phyloP scores from a whole-genome alignment of 805 yeast genomes.

The Nakazawaea peltata region DNA sequence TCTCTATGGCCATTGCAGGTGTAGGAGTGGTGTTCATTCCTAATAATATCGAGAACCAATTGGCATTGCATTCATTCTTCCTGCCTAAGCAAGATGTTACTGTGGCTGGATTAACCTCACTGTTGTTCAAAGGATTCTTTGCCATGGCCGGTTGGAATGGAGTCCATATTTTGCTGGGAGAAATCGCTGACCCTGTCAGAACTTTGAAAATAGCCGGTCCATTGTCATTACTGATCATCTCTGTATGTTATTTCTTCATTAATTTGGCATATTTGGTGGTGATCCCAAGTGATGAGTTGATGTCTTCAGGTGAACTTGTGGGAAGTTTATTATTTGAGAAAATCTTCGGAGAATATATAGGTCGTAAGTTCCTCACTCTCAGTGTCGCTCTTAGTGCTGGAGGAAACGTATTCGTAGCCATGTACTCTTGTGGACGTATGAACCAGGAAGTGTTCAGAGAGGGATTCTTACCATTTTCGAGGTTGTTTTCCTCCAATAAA shows the following conservation, averaged over 20 bases:
- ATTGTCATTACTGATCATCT: constrained; percentile 31
- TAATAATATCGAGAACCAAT: constrained; percentile 36
- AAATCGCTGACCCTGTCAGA: constrained; percentile 41
- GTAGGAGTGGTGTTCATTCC: constrained; percentile 46
- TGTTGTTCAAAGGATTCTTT: constrained; percentile 43
- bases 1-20: constrained; percentile 49
- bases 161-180: constrained; percentile 46
- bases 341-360: constrained; percentile 40
- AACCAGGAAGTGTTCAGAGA: constrained; percentile 51
- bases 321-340: constrained; percentile 46
- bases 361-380: constrained; percentile 37
- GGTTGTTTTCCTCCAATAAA: constrained; percentile 44
- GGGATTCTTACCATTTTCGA: constrained; percentile 44
- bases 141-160: constrained; percentile 50
- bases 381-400: constrained; percentile 47
- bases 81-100: constrained; percentile 23
- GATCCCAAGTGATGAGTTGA: constrained; percentile 38
- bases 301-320: constrained; percentile 36
- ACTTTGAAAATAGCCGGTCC: constrained; percentile 51
- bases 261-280: constrained; percentile 44
- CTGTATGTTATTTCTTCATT: constrained; percentile 36
- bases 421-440: constrained; percentile 44
- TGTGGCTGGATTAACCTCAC: constrained; percentile 36
- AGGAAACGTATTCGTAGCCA: constrained; percentile 47
- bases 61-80: constrained; percentile 23